Evolutionary conservation across 108 stramenopile species (phyloP).

Genomic region (Skeletonema tropicum): DNA sequence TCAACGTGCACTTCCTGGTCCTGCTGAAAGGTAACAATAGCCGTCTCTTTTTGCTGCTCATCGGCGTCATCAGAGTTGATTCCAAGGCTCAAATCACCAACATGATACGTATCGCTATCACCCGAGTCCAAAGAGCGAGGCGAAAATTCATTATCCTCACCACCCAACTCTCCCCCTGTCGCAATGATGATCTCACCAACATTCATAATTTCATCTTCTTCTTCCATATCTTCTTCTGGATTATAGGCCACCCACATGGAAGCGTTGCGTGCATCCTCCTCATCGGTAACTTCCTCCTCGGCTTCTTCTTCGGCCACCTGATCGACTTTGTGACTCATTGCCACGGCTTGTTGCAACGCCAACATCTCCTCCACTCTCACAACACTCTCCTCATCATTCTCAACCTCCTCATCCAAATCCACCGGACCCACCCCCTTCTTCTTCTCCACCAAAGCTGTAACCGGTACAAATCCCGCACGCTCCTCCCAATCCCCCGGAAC

Average conservation of each 20-base stretch:
- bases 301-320: not conserved
- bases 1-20: not conserved
- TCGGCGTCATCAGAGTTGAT: not conserved
- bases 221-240: constrained; percentile 22
- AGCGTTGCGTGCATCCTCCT: constrained; percentile 18
- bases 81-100: not conserved
- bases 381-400: not conserved
- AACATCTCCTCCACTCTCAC: constrained; percentile 2
- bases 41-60: not conserved
- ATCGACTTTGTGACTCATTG: not conserved
- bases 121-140: not conserved
- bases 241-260: constrained; percentile 46
- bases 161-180: not conserved
- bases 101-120: not conserved
- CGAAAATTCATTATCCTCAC: constrained; percentile 2
- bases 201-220: constrained; percentile 29
- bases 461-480: constrained; percentile 32
- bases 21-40: not conserved
- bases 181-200: constrained; percentile 26
- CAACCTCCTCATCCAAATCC: constrained; percentile 35
- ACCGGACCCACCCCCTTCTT: constrained; percentile 8
- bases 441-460: not conserved
- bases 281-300: constrained; percentile 8
- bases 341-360: not conserved
- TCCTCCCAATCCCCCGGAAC: constrained; percentile 45